These are phyloP conservation scores for Pleurotus cornucopiae DNA, from an alignment of 768 basidiomycete species.

Conservation along the genomic window DNA sequence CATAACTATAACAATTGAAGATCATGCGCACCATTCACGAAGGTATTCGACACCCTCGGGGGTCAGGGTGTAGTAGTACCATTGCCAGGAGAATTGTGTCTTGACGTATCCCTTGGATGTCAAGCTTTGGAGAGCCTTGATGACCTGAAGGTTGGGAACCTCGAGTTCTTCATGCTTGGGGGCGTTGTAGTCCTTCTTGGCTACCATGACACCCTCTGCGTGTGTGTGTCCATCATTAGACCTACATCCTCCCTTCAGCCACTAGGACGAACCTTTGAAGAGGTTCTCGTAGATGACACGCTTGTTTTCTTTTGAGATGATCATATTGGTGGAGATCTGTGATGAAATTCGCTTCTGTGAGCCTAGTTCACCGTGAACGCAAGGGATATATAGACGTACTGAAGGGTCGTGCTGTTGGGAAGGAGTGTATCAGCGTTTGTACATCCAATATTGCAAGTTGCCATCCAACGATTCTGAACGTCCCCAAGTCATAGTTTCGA, in stretches of 20 bases:
- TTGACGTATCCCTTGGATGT: constrained; percentile 85
- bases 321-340: constrained; percentile 61
- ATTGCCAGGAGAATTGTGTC: constrained; percentile 99
- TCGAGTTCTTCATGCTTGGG: constrained; percentile 92
- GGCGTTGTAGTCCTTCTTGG: constrained; percentile 98
- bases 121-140: constrained; percentile 68
- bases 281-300: constrained; percentile 98
- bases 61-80: constrained; percentile 97
- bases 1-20: background rate
- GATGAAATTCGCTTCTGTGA: background rate
- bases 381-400: background rate
- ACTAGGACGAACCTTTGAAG: constrained; percentile 82
- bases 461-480: background rate
- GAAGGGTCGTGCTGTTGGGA: background rate
- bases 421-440: background rate
- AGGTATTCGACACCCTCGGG: constrained; percentile 97
- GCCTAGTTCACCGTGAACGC: background rate
- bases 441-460: background rate
- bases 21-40: constrained; percentile 66
- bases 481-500: background rate
- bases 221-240: background rate
- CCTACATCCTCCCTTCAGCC: background rate
- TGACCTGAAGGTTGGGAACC: constrained; percentile 65
- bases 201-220: constrained; percentile 95
- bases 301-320: constrained; percentile 94